These are phyloP conservation scores for Phaeotremella skinneri DNA, from an alignment of 768 basidiomycete species.

Conservation along the genomic window DNA sequence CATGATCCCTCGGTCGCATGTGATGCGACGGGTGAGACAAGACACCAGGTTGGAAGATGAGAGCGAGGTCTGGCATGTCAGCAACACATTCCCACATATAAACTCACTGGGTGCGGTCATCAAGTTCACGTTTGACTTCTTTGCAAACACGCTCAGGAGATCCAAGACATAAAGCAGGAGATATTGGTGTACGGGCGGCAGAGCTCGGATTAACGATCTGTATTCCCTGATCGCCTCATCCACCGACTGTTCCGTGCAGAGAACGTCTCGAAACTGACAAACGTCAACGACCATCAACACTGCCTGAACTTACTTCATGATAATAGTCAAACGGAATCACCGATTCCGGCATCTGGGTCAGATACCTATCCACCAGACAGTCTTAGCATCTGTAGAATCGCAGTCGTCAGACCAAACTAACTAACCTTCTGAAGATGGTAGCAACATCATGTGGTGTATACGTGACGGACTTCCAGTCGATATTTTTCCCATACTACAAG, in stretches of 20 bases:
- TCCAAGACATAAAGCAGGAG: slow-evolving; percentile 96
- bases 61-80: slow-evolving; percentile 76
- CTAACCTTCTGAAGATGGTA: slow-evolving; percentile 78
- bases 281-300: not conserved
- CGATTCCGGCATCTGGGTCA: slow-evolving; percentile 92
- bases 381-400: not conserved
- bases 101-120: slow-evolving; percentile 91
- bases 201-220: slow-evolving; percentile 74
- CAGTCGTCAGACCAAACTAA: not conserved
- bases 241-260: slow-evolving; percentile 48
- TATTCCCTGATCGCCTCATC: slow-evolving; percentile 74
- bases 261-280: slow-evolving; percentile 38
- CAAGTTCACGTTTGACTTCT: slow-evolving; percentile 84
- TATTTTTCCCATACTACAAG: slow-evolving; percentile 79
- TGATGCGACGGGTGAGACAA: slow-evolving; percentile 86
- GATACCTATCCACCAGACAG: slow-evolving; percentile 57
- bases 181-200: slow-evolving; percentile 89
- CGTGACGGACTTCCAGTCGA: slow-evolving; percentile 81
- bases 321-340: slow-evolving; percentile 27
- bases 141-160: slow-evolving; percentile 88
- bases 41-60: slow-evolving; percentile 93
- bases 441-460: slow-evolving; percentile 97
- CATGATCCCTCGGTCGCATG: slow-evolving; percentile 79
- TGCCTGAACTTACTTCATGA: not conserved
- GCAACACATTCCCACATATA: not conserved